These are phyloP conservation scores for Flaveria trinervia DNA, from an alignment of 129 eudicot species.

Conservation along the genomic window DNA sequence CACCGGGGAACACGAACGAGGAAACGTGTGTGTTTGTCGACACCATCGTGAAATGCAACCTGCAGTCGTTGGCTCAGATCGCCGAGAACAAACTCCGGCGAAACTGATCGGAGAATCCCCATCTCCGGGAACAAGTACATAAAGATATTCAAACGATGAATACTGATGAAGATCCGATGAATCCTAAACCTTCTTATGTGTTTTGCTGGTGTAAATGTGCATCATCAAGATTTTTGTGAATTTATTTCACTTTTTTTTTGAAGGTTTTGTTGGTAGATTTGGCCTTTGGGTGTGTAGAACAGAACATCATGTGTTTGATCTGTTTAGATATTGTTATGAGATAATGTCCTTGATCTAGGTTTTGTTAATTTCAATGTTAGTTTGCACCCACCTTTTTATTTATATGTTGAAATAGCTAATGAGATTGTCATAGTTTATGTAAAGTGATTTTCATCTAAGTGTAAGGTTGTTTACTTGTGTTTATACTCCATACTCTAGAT, in stretches of 20 bases:
- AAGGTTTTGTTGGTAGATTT: slow-evolving; percentile 1
- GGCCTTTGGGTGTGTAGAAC: background rate
- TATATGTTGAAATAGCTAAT: too few species aligned
- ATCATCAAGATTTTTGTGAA: slow-evolving; percentile 12
- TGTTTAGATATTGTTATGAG: background rate
- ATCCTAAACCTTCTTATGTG: background rate
- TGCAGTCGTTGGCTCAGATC: slow-evolving; percentile 70
- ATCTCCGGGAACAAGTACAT: slow-evolving; percentile 18
- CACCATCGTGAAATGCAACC: slow-evolving; percentile 76
- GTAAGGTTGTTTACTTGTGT: background rate
- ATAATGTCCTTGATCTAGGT: background rate
- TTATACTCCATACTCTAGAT: too few species aligned
- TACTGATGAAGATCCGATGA: background rate
- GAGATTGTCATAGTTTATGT: background rate
- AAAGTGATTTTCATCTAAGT: background rate
- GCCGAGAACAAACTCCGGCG: slow-evolving; percentile 44
- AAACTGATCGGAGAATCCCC: slow-evolving; percentile 19
- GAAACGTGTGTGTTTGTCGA: slow-evolving; percentile 78
- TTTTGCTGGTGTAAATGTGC: background rate
- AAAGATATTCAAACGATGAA: background rate
- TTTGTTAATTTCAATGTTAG: background rate
- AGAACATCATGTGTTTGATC: background rate
- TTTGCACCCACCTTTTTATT: background rate
- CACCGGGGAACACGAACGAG: slow-evolving; percentile 71
- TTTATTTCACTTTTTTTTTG: slow-evolving; percentile 3